Percentiles rank a stretch among this genome's conserved stretches.
Conservation (phyloP, 2,329 filamentous ascomycete genomes). For the Hypoxylon sp. region DNA sequence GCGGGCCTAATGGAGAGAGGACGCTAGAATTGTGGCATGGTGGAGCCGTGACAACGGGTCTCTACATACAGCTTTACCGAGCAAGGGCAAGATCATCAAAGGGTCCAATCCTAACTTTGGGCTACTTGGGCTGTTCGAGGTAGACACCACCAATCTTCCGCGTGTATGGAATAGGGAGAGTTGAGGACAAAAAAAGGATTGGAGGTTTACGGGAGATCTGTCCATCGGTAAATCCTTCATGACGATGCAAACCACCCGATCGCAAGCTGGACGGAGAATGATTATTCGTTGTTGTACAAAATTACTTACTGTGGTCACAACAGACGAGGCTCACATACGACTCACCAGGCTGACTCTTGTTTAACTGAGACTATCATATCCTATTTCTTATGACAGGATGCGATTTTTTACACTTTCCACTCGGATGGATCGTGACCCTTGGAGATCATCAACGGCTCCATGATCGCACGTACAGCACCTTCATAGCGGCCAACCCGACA, state of each 20-base stretch:
- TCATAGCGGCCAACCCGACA: conserved; percentile 9
- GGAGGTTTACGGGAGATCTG: conserved; percentile 13
- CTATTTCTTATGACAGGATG: background rate
- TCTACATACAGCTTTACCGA: conserved; percentile 16
- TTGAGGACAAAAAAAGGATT: conserved; percentile 12
- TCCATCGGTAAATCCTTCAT: conserved; percentile 27
- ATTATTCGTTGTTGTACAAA: no score
- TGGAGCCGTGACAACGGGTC: conserved; percentile 22
- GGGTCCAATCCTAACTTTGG: conserved; percentile 18
- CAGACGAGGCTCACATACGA: conserved; percentile 7
- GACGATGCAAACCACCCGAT: conserved; percentile 17
- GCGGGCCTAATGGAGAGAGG: conserved; percentile 15
- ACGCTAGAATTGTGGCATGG: conserved; percentile 5
- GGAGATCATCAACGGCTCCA: conserved; percentile 18
- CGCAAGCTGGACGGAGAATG: no score
- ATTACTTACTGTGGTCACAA: background rate
- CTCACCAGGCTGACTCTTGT: conserved; percentile 13
- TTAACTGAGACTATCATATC: no score
- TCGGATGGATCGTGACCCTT: conserved; percentile 11
- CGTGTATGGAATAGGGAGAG: conserved; percentile 10
- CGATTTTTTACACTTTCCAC: conserved; percentile 5
- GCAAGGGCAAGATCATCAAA: conserved; percentile 27
- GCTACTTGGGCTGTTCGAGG: conserved; percentile 5
- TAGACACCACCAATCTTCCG: conserved; percentile 4
- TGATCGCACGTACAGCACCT: no score